phyloP scores from a whole-genome alignment of 169 alveolate species.

The Eimeria maxima region DNA sequence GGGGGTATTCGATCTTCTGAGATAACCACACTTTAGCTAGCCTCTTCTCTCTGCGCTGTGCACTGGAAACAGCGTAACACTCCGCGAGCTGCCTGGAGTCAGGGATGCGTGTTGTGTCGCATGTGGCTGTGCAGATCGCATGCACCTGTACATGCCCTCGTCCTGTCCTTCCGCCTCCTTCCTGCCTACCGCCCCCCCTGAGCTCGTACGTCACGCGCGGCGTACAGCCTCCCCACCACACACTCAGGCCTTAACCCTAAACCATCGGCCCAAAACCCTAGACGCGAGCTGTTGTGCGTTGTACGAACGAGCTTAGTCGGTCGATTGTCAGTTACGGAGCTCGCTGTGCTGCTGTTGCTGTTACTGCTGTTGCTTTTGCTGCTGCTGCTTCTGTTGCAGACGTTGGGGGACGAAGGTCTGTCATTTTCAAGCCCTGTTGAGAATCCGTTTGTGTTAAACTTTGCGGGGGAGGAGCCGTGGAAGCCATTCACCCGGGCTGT shows the following conservation, averaged over 20 bases:
- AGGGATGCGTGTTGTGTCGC: no score
- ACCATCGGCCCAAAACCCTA: not conserved
- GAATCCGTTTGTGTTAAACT: conserved; percentile 54
- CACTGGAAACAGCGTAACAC: no score
- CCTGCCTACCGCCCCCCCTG: conserved; percentile 51
- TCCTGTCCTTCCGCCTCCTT: conserved; percentile 62
- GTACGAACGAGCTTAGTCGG: no score
- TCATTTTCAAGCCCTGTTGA: conserved; percentile 7
- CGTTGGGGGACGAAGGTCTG: conserved; percentile 43
- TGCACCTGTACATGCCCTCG: conserved; percentile 75
- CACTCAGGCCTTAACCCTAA: not conserved
- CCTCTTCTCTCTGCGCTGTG: not conserved
- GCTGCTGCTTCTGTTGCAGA: conserved; percentile 39
- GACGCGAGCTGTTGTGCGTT: not conserved
- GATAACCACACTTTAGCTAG: no score
- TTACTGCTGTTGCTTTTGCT: not conserved
- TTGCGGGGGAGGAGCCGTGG: conserved; percentile 48
- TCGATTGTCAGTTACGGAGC: no score
- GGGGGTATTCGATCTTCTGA: no score
- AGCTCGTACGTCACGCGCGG: not conserved
- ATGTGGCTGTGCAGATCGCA: conserved; percentile 52
- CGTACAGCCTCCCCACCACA: no score
- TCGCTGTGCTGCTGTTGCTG: conserved; percentile 16
- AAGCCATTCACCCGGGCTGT: conserved; percentile 75
- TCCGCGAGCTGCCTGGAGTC: no score